Percentiles rank a stretch among this genome's conserved stretches.
These are phyloP conservation scores for Karstenula rhodostoma DNA, from an alignment of 2,329 filamentous ascomycete genomes.

Conservation along the genomic window DNA sequence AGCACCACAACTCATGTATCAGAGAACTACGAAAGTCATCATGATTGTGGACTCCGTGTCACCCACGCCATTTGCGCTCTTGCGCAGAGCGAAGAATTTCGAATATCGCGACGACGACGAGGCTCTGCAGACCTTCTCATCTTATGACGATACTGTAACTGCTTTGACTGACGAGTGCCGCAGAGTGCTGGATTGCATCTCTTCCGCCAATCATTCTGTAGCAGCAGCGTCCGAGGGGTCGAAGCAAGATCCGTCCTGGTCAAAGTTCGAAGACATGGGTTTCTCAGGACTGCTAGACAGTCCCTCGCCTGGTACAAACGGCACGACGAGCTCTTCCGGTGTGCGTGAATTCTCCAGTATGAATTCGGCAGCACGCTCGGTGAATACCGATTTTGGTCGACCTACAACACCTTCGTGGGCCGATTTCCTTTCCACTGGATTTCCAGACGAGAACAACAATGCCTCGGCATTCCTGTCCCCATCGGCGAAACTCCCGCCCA, in stretches of 20 bases:
- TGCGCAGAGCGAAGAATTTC: conserved; percentile 92
- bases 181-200: conserved; percentile 87
- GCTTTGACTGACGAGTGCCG: conserved; percentile 93
- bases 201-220: conserved; percentile 82
- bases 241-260: conserved; percentile 84
- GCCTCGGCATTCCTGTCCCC: conserved; percentile 79
- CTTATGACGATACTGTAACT: conserved; percentile 86
- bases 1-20: conserved; percentile 76
- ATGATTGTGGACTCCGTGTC: conserved; percentile 98
- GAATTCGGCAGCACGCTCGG: conserved; percentile 71
- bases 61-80: conserved; percentile 88
- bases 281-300: conserved; percentile 81
- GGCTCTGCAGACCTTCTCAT: conserved; percentile 84
- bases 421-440: conserved; percentile 94
- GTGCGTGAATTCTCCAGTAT: conserved; percentile 79
- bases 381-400: conserved; percentile 72
- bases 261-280: conserved; percentile 92
- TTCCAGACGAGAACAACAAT: conserved; percentile 78
- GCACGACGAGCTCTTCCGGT: conserved; percentile 29
- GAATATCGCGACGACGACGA: conserved; percentile 90
- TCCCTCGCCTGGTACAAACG: conserved; percentile 54
- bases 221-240: conserved; percentile 66
- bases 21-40: conserved; percentile 84
- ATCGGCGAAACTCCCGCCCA: conserved; percentile 90
- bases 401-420: conserved; percentile 98